Evolutionary conservation across 331 rosid genomes (phyloP).

Genomic region (Ulmus americana): DNA sequence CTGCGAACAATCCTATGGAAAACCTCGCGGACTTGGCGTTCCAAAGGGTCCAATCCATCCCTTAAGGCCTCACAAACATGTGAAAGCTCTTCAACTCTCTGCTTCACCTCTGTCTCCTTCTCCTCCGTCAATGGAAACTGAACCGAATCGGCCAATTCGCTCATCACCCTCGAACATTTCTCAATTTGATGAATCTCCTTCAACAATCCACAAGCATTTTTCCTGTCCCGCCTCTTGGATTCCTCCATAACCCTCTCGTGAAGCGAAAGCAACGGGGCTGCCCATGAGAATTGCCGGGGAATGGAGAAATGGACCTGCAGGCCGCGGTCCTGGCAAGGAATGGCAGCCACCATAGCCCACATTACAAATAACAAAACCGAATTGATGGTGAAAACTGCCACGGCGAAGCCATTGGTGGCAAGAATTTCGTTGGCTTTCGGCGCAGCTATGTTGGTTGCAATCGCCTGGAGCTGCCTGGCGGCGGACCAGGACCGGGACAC

Average conservation of each 20-base stretch:
- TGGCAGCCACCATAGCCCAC: conserved; percentile 93
- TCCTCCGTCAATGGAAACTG: conserved; percentile 67
- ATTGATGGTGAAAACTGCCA: conserved; percentile 53
- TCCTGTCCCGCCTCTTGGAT: conserved; percentile 71
- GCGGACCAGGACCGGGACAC: conserved; percentile 90
- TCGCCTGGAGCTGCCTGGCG: conserved; percentile 68
- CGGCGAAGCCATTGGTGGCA: conserved; percentile 52
- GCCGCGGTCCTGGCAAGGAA: conserved; percentile 95
- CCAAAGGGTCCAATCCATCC: conserved; percentile 70
- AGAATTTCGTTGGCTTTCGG: conserved; percentile 61
- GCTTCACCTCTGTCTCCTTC: conserved; percentile 56
- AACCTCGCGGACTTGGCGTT: conserved; percentile 72
- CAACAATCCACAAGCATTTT: conserved; percentile 58
- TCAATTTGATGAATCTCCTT: conserved; percentile 81
- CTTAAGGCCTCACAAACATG: conserved; percentile 41
- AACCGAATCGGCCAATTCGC: conserved; percentile 53
- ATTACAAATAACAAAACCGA: conserved; percentile 53
- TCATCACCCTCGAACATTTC: conserved; percentile 55
- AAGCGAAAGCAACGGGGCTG: conserved; percentile 46
- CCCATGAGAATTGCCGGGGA: conserved; percentile 58
- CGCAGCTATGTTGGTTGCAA: conserved; percentile 51
- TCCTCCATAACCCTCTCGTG: conserved; percentile 72
- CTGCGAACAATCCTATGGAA: conserved; percentile 66
- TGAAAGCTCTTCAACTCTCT: conserved; percentile 59
- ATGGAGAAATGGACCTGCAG: conserved; percentile 56